These are phyloP conservation scores for Leccinellum albellum DNA, from an alignment of 768 basidiomycete species.

Conservation along the genomic window DNA sequence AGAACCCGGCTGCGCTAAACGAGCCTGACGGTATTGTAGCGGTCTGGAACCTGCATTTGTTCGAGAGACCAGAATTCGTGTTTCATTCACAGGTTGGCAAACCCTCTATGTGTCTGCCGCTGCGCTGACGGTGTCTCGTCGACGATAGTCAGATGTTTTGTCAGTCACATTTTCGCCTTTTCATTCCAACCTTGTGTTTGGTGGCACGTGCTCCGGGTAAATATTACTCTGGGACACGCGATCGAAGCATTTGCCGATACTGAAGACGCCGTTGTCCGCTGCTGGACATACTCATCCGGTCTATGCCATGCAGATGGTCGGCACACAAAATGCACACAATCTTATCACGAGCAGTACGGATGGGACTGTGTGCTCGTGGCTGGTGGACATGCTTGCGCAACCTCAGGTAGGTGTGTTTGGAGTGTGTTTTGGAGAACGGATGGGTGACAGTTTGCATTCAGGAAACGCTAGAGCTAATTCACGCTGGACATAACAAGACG, in stretches of 20 bases:
- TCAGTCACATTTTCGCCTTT: constrained; percentile 97
- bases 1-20: constrained; percentile 88
- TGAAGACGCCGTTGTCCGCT: constrained; percentile 94
- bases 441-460: constrained; percentile 29
- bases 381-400: constrained; percentile 97
- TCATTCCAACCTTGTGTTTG: constrained; percentile 95
- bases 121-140: constrained; percentile 2
- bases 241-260: constrained; percentile 90
- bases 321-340: constrained; percentile 98
- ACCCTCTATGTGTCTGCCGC: not conserved
- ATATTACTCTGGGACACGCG: constrained; percentile 98
- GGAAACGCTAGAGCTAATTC: constrained; percentile 91
- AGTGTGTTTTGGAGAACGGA: not conserved
- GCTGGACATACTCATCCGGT: constrained; percentile 98
- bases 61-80: constrained; percentile 95
- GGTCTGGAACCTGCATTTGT: constrained; percentile 94
- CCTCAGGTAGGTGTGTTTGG: constrained; percentile 64
- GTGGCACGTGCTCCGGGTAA: constrained; percentile 99
- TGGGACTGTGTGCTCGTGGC: constrained; percentile 95
- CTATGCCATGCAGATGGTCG: constrained; percentile 97
- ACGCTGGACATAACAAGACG: constrained; percentile 92
- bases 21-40: constrained; percentile 97
- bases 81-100: constrained; percentile 91
- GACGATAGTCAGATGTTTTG: constrained; percentile 85
- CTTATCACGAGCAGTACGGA: constrained; percentile 96